A percentile compares a stretch with the other conserved stretches of the same genome.
Conservation (phyloP, 768 basidiomycete genomes). For the Rhodotorula graminis region DNA sequence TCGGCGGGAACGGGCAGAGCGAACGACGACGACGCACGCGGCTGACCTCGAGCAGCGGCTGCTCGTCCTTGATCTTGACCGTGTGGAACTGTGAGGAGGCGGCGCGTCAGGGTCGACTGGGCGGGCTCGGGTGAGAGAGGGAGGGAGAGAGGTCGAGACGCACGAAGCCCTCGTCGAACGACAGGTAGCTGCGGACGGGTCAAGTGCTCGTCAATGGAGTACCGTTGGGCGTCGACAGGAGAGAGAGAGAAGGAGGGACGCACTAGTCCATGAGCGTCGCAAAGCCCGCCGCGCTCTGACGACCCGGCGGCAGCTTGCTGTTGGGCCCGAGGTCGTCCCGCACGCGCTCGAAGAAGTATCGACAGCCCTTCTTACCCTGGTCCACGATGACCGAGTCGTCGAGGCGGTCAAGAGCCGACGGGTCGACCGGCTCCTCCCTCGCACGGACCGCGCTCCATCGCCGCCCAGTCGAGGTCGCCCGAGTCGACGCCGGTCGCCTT, state of each 20-base stretch:
- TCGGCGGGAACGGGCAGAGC: too few relatives aligned
- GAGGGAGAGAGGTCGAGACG: background rate
- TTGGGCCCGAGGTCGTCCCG: constrained; percentile 67
- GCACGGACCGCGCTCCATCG: constrained; percentile 55
- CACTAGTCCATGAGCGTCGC: constrained; percentile 64
- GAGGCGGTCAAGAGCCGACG: constrained; percentile 48
- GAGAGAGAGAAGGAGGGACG: constrained; percentile 56
- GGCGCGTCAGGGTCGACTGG: too few relatives aligned
- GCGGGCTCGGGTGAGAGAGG: too few relatives aligned
- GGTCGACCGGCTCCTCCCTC: constrained; percentile 56
- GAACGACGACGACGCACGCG: constrained; percentile 53
- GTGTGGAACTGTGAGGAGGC: constrained; percentile 9
- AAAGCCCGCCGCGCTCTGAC: constrained; percentile 60
- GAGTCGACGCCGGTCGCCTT: constrained; percentile 46
- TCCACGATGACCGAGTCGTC: constrained; percentile 55
- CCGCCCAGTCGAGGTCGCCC: constrained; percentile 61
- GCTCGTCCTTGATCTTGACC: constrained; percentile 51
- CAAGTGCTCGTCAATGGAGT: too few relatives aligned
- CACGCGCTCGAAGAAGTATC: constrained; percentile 58
- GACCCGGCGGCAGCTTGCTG: constrained; percentile 53
- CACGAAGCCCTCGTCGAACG: constrained; percentile 7
- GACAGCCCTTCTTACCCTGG: constrained; percentile 68
- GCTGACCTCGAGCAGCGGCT: constrained; percentile 68
- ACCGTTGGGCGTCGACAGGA: constrained; percentile 3
- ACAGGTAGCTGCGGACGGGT: constrained; percentile 1